Base-by-base conservation (phyloP, 2,329 filamentous ascomycete genomes). In the Dactylellina leptospora region DNA sequence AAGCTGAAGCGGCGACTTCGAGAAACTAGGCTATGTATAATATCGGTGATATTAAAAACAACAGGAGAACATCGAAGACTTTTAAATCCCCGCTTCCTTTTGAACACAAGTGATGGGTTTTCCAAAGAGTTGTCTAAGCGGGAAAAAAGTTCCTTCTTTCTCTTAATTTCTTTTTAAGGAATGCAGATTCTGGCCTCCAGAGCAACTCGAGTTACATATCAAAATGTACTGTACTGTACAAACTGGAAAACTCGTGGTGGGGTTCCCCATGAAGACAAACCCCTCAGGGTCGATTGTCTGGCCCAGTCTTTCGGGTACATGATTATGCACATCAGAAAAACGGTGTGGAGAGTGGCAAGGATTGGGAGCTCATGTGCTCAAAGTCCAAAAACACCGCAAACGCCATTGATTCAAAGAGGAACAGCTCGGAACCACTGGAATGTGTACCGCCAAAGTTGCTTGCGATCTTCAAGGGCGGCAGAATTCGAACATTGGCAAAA, bases 41-140 rank as follows among this genome's bases (percentile, higher is more conserved):
- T 51, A 64, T n/a, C 36, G 22, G 38, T 11, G n/a, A 27, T 36
- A 36, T 60, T 60, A 53, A 56, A 27, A 33, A 50, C 45, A 20
- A 25, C 50, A 22, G 25, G 44, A 59, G 38, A 28, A n/a, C n/a
- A n/a, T n/a, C n/a, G n/a, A n/a, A n/a, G n/a, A n/a, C n/a, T n/a
- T n/a, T n/a, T n/a, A 33, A 36, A 16, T 36, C 16, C 30, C 55
- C 56, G 40, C 44, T 44, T 40, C 20, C 16, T 38, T 58, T 42
- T 33, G 40, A 42, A 63, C 56, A 61, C 40, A 54, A n/a, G n/a
- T n/a, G n/a, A n/a, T n/a, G n/a, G n/a, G n/a, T n/a, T n/a, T n/a
- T n/a, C n/a, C n/a, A n/a, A 62, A 58, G 64, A 44, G 51, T 58
- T 71, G n/a, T n/a, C n/a, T 36, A 40, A 40, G 51, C 53, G 66